A percentile compares a stretch with the other conserved stretches of the same genome.
phyloP scores from a whole-genome alignment of 129 eudicot genomes.

The sunflower (Helianthus annuus) region DNA sequence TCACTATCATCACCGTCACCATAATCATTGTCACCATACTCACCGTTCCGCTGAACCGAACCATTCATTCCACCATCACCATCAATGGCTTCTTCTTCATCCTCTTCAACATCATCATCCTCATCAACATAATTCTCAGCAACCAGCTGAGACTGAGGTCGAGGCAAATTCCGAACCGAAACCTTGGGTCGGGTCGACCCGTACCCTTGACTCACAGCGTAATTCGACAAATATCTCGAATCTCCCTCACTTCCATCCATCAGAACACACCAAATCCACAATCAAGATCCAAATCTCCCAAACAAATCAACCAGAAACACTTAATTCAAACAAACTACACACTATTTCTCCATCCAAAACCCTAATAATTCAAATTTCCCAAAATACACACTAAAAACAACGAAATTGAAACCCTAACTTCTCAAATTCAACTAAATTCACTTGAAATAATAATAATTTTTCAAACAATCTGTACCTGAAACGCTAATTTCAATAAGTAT shows the following conservation, averaged over 20 bases:
- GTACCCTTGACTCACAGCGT: slow-evolving; percentile 34
- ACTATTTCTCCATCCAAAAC: neutral
- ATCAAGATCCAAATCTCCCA: slow-evolving; percentile 8
- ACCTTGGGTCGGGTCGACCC: slow-evolving; percentile 38
- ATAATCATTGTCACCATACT: neutral
- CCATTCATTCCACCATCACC: slow-evolving; percentile 19
- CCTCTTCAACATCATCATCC: slow-evolving; percentile 35
- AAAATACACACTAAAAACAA: neutral
- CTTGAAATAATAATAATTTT: neutral
- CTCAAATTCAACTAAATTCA: neutral
- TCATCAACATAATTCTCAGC: slow-evolving; percentile 31
- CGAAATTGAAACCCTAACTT: slow-evolving; percentile 14
- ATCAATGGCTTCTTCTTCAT: slow-evolving; percentile 35
- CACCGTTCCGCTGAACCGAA: neutral
- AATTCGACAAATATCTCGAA: slow-evolving; percentile 35
- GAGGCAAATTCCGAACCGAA: slow-evolving; percentile 31
- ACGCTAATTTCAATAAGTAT: neutral
- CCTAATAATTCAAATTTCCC: slow-evolving; percentile 15
- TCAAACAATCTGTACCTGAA: neutral
- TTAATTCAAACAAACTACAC: slow-evolving; percentile 7
- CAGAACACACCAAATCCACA: slow-evolving; percentile 6
- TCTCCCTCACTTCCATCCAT: slow-evolving; percentile 62
- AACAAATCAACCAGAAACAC: slow-evolving; percentile 7
- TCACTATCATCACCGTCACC: slow-evolving; percentile 11
- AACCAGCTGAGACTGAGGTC: slow-evolving; percentile 26